Conservation (phyloP, 345 rosid species). For the Excoecaria cochinchinensis region DNA sequence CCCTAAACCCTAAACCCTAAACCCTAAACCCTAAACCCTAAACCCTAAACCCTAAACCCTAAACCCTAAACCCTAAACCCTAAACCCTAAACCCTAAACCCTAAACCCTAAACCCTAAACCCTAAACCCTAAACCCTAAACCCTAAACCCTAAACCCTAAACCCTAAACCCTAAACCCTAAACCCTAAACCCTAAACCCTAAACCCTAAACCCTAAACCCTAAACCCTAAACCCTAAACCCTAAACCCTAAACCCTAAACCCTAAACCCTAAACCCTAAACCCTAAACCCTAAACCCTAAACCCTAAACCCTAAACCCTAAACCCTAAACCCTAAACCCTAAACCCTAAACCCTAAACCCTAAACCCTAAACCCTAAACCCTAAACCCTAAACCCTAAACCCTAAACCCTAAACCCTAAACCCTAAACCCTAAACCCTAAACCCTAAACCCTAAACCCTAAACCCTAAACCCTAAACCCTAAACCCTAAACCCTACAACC, state of each 20-base stretch:
- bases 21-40: neutral
- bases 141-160: constrained; percentile 6
- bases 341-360: constrained; percentile 10
- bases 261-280: constrained; percentile 6
- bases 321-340: constrained; percentile 6
- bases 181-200: constrained; percentile 1
- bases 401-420: constrained; percentile 5
- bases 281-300: neutral
- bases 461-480: constrained; percentile 12
- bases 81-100: neutral
- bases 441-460: neutral
- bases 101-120: neutral
- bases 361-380: constrained; percentile 11
- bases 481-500: constrained; percentile 11
- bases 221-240: constrained; percentile 4
- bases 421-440: constrained; percentile 7
- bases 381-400: constrained; percentile 10
- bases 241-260: neutral
- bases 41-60: neutral
- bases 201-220: constrained; percentile 1
- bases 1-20: constrained; percentile 1
- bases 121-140: neutral
- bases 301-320: neutral
- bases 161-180: neutral
- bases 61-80: neutral